phyloP scores from a whole-genome alignment of 2,329 filamentous ascomycete species.

The Beauveria varroae region DNA sequence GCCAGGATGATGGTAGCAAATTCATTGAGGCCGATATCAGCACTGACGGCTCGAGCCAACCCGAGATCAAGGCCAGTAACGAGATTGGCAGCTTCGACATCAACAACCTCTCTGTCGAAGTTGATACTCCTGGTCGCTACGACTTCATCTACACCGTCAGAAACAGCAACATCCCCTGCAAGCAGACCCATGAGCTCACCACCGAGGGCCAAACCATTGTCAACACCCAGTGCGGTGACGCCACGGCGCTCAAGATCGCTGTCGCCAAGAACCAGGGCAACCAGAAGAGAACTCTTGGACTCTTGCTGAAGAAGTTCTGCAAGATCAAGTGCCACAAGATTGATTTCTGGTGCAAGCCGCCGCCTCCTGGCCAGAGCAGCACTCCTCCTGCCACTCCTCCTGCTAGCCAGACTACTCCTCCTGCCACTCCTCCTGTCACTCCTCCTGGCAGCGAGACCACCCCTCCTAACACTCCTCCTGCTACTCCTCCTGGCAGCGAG shows the following conservation, averaged over 20 bases:
- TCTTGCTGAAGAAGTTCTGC: constrained; percentile 47
- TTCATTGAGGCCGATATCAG: constrained; percentile 51
- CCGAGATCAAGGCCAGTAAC: constrained; percentile 23
- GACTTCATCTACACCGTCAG: constrained; percentile 66
- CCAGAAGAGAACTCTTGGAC: constrained; percentile 43
- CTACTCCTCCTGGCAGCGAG: constrained; percentile 6
- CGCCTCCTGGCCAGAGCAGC: constrained; percentile 13
- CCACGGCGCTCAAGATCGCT: constrained; percentile 69
- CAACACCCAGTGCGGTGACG: constrained; percentile 90
- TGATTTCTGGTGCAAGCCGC: constrained; percentile 62
- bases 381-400: constrained; percentile 11
- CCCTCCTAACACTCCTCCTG: constrained; percentile 1
- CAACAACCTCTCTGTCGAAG: constrained; percentile 62
- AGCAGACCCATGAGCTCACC: constrained; percentile 59
- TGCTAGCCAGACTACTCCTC: constrained; percentile 3
- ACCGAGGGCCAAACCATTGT: constrained; percentile 59
- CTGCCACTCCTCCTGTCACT: constrained; percentile 12
- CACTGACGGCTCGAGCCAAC: constrained; percentile 23
- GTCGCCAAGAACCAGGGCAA: constrained; percentile 32
- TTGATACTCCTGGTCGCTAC: constrained; percentile 69
- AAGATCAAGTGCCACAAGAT: constrained; percentile 70
- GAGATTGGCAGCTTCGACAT: constrained; percentile 60
- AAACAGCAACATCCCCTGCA: constrained; percentile 45
- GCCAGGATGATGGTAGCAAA: constrained; percentile 48
- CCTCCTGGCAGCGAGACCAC: constrained; percentile 4